These are phyloP conservation scores for Blastomyces silverae DNA, from an alignment of 2,329 filamentous ascomycete genomes.

Conservation along the genomic window DNA sequence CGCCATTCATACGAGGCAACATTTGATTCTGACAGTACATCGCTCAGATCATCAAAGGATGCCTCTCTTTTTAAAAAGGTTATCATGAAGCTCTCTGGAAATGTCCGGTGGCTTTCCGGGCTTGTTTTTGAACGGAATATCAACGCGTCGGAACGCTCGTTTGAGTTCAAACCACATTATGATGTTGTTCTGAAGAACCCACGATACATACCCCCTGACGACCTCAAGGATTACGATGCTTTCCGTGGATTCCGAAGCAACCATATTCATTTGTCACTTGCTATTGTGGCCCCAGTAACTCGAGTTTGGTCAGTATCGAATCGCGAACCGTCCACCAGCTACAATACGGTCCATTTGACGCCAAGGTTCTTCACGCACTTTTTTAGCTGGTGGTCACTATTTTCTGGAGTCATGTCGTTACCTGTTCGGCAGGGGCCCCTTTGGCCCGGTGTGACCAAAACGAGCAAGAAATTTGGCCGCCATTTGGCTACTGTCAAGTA, in stretches of 20 bases:
- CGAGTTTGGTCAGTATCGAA: slow-evolving; percentile 77
- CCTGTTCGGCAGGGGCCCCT: slow-evolving; percentile 86
- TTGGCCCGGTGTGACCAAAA: slow-evolving; percentile 90
- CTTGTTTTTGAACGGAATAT: slow-evolving; percentile 86
- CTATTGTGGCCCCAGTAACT: slow-evolving; percentile 77
- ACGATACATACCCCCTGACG: slow-evolving; percentile 55
- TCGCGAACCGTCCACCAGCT: slow-evolving; percentile 72
- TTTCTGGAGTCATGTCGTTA: slow-evolving; percentile 88
- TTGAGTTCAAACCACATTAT: slow-evolving; percentile 88
- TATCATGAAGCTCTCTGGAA: slow-evolving; percentile 95
- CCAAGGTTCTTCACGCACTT: slow-evolving; percentile 98
- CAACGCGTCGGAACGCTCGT: slow-evolving; percentile 64
- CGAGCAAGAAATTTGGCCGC: slow-evolving; percentile 95
- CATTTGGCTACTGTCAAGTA: slow-evolving; percentile 99
- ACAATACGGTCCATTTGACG: slow-evolving; percentile 91
- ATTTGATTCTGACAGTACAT: slow-evolving; percentile 52
- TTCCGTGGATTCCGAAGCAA: slow-evolving; percentile 94
- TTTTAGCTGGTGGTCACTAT: slow-evolving; percentile 95
- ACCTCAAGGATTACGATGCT: slow-evolving; percentile 70
- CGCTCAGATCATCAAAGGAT: slow-evolving; percentile 48
- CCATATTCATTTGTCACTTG: slow-evolving; percentile 91
- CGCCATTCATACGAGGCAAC: slow-evolving; percentile 52
- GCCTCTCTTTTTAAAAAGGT: slow-evolving; percentile 95
- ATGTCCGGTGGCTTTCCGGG: slow-evolving; percentile 86
- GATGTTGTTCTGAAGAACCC: slow-evolving; percentile 80